These are phyloP conservation scores for Vaccinium darrowii DNA, from an alignment of 148 eudicot genomes.

Conservation along the genomic window DNA sequence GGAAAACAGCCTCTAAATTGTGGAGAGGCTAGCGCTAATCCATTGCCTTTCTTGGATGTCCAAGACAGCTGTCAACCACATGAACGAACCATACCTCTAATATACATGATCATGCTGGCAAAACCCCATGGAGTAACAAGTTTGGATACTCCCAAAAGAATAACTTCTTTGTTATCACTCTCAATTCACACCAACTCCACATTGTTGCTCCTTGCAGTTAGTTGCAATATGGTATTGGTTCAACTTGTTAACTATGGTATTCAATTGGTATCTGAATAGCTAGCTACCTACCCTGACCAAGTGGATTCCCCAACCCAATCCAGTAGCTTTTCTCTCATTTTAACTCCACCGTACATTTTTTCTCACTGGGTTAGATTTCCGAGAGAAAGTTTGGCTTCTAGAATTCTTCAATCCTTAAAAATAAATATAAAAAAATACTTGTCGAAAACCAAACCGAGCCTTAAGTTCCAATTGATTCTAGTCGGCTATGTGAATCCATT, in stretches of 20 bases:
- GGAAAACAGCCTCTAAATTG: too few species aligned
- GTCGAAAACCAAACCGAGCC: not conserved
- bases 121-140: too few species aligned
- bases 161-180: too few species aligned
- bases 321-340: not conserved
- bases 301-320: not conserved
- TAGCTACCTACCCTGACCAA: not conserved
- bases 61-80: too few species aligned
- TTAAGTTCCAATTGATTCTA: too few species aligned
- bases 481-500: too few species aligned
- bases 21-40: too few species aligned
- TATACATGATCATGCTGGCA: too few species aligned
- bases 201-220: not conserved
- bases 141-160: too few species aligned
- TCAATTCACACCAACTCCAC: too few species aligned
- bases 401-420: not conserved
- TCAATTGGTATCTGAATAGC: not conserved
- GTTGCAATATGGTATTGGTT: not conserved
- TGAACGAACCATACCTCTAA: too few species aligned
- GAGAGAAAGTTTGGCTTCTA: not conserved
- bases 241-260: not conserved
- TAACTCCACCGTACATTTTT: not conserved
- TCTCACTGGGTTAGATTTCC: not conserved
- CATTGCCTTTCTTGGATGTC: too few species aligned
- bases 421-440: not conserved